These are phyloP conservation scores for Fragilaria radians DNA, from an alignment of 108 stramenopile genomes.

Conservation along the genomic window DNA sequence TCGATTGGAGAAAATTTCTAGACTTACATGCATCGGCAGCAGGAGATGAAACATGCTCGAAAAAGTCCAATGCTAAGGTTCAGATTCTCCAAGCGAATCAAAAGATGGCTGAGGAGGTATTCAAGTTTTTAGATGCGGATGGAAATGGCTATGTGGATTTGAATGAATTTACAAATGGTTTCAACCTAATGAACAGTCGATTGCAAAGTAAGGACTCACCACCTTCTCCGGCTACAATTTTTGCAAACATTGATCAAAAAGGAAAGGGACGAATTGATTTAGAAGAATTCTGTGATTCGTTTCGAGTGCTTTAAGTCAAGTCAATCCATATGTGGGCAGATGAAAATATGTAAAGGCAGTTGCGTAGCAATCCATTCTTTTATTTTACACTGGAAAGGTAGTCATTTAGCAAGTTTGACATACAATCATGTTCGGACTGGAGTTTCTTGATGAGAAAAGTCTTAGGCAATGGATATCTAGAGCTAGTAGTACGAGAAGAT, in stretches of 20 bases:
- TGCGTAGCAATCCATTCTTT: background rate
- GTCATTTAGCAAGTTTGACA: background rate
- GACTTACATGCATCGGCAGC: background rate
- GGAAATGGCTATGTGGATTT: constrained; percentile 13
- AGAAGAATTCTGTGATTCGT: constrained; percentile 15
- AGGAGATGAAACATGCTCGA: background rate
- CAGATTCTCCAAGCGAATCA: constrained; percentile 5
- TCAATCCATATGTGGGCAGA: background rate
- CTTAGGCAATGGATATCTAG: background rate
- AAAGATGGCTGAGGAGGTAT: constrained; percentile 5
- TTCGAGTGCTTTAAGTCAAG: constrained; percentile 5
- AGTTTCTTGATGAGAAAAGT: background rate
- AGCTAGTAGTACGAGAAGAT: background rate
- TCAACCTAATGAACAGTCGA: constrained; percentile 23
- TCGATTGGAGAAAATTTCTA: constrained; percentile 10
- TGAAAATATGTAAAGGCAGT: too few species aligned
- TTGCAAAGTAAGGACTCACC: constrained; percentile 15
- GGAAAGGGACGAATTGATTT: constrained; percentile 18
- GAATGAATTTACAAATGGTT: constrained; percentile 16
- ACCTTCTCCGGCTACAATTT: constrained; percentile 13
- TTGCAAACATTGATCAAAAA: constrained; percentile 15
- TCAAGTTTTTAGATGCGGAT: constrained; percentile 18
- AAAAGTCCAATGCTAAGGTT: background rate
- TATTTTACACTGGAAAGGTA: background rate
- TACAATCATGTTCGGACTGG: background rate